Conservation (phyloP, 2,329 filamentous ascomycete genomes). For the Alternaria sp. region DNA sequence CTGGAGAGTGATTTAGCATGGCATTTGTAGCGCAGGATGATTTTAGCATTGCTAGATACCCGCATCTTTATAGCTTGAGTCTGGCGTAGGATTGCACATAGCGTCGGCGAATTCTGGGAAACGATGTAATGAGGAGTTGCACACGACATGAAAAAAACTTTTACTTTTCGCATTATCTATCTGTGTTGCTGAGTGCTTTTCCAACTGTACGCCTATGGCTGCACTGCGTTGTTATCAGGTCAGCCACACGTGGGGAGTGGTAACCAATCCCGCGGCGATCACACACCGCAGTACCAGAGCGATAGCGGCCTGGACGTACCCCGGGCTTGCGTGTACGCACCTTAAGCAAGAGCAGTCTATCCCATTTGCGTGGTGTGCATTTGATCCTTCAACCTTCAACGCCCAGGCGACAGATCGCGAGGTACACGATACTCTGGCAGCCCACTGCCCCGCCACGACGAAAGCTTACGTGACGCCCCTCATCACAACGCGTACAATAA, state of each 20-base stretch:
- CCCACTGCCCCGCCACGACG: conserved; percentile 22
- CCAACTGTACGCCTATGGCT: neutral
- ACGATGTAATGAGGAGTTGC: conserved; percentile 6
- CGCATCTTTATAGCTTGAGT: conserved; percentile 37
- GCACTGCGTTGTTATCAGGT: neutral
- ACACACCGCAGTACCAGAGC: conserved; percentile 16
- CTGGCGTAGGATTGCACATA: conserved; percentile 16
- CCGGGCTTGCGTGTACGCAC: conserved; percentile 7
- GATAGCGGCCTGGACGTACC: conserved; percentile 27
- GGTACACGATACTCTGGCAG: conserved; percentile 2
- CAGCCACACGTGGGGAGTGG: conserved; percentile 19
- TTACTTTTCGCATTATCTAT: neutral
- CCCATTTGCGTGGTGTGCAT: conserved; percentile 8
- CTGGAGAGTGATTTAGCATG: conserved; percentile 11
- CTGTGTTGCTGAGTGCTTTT: neutral
- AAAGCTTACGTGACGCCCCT: conserved; percentile 5
- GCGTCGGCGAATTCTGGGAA: conserved; percentile 5
- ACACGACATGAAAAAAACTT: neutral
- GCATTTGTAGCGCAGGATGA: conserved; percentile 30
- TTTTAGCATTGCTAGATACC: conserved; percentile 50
- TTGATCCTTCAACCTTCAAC: conserved; percentile 1
- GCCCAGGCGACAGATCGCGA: neutral
- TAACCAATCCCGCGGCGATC: conserved; percentile 10
- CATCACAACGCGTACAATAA: neutral
- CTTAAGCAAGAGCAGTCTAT: conserved; percentile 16